Evolutionary conservation across 164 flowering plant genomes (phyloP), one percentile per base, ranked within the genome.

Genomic region (Dillenia turbinata): DNA sequence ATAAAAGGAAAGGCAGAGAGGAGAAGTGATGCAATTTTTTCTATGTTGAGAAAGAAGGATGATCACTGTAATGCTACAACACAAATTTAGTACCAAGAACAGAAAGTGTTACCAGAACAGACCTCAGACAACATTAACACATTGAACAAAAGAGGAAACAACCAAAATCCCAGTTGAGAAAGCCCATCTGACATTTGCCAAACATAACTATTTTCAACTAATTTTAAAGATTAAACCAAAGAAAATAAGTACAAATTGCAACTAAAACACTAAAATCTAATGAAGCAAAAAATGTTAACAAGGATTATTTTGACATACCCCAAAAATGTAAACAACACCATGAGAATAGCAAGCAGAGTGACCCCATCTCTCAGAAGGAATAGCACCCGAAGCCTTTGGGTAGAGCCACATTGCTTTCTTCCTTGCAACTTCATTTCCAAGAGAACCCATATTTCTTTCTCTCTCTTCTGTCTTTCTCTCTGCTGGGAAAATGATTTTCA

Each of bases 291-390:
- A 47, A 60, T 9, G 7, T 15, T 9, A 9, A 44, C n/a, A 16
- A 59, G 40, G 40, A 33, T 33, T 33, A 33, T 33, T 33, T 33
- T 33, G 7, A 6, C 79, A 62, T 87, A 93, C 98, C 83, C 98
- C 98, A 80, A 77, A 93, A 46, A 90, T 71, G 73, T 93, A 89
- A 61, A 93, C 69, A 51, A 69, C 63, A 1, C 92, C 90, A 69
- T 83, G 75, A 65, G 74, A 85, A 60, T 59, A 84, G 69, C 93
- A 90, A 75, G 96, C 85, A 62, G 97, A 84, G 67, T 93, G 98
- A 26, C 98, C 98, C 97, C 98, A 93, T 88, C 98, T 87, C 67
- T 90, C 90, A 61, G 92, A 78, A 73, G 97, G 98, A 61, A 71
- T 74, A 56, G 77, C 79, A 5, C 96, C 97, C 62, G 75, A 56